A percentile compares a stretch with the other conserved stretches of the same genome.
phyloP scores from a whole-genome alignment of 2,329 filamentous ascomycete species.

The Apiospora hydei region DNA sequence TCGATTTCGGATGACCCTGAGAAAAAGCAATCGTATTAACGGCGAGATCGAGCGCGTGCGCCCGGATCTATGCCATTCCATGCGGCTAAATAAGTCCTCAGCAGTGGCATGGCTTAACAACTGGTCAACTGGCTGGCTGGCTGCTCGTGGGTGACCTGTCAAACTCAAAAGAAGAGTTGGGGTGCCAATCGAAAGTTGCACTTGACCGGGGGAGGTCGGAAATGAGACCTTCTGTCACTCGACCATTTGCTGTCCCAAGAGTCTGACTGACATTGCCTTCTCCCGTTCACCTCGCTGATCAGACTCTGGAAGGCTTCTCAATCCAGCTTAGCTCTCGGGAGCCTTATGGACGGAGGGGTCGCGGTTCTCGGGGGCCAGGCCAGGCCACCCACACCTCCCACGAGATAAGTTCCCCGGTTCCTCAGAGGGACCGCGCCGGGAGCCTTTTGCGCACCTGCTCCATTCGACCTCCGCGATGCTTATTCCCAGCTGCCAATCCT shows the following conservation, averaged over 20 bases:
- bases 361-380: neutral
- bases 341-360: neutral
- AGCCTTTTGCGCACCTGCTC: neutral
- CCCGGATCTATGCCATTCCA: neutral
- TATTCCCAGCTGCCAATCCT: neutral
- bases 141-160: neutral
- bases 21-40: neutral
- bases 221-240: neutral
- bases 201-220: neutral
- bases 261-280: neutral
- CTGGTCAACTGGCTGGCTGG: neutral
- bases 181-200: neutral
- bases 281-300: neutral
- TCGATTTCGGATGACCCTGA: neutral
- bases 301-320: slow-evolving; percentile 1
- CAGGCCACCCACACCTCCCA: neutral
- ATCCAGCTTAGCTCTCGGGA: neutral
- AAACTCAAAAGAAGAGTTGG: neutral
- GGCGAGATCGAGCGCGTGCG: neutral
- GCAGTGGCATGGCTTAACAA: neutral
- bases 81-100: neutral
- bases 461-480: neutral
- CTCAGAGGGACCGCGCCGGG: slow-evolving; percentile 7
- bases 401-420: slow-evolving; percentile 1
- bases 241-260: neutral